Base-by-base conservation (phyloP, 1,284 basidiomycete genomes). In the Cryptococcus hybrid region DNA sequence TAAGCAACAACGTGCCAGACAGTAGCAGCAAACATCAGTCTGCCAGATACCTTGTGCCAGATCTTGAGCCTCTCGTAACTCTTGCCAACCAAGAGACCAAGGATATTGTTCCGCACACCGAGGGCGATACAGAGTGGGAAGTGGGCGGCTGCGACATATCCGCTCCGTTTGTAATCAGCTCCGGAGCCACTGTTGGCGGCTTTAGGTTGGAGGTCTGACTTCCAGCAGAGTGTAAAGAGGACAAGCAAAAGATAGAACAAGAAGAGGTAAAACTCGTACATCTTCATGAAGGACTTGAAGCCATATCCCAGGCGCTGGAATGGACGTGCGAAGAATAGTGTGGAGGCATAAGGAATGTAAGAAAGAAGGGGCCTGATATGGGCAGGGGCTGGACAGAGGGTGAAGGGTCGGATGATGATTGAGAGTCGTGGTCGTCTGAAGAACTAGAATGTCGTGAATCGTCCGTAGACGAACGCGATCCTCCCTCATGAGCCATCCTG, bases 21-120 rank as follows among this genome's bases (percentile, higher is more conserved):
- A 0, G 82, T 84, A 3, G 80, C 78, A 34, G 91, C 72, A 70
- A 90, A 86, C 66, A 89, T 80, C 18, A 82, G 73, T 3, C 89
- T 82, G 0, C 88, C 88, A 0, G 85, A 80, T 83, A 90, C 87
- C 42, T 88, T 86, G 70, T 92, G 89, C 3, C 91, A 71, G 64
- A 85, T 85, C 70, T 90, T 90, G 38, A 91, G 82, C 64, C 85
- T 86, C 67, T 90, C 87, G 63, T 90, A 89, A 3, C 88, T 86
- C 56, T 85, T 80, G 2, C 86, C 87, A 0, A 88, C 83, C 7
- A 68, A 56, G 6, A 74, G 61, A n/a, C 74, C 72, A 18, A 75
- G 55, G 38, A 77, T 52, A 56, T 76, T 78, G n/a, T 70, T 73
- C 42, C 73, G 62, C 5, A 75, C 73, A 5, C 76, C 78, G 13